These are phyloP conservation scores for Jaenimonas drosophilae DNA, from an alignment of 208 protist species.

Conservation along the genomic window DNA sequence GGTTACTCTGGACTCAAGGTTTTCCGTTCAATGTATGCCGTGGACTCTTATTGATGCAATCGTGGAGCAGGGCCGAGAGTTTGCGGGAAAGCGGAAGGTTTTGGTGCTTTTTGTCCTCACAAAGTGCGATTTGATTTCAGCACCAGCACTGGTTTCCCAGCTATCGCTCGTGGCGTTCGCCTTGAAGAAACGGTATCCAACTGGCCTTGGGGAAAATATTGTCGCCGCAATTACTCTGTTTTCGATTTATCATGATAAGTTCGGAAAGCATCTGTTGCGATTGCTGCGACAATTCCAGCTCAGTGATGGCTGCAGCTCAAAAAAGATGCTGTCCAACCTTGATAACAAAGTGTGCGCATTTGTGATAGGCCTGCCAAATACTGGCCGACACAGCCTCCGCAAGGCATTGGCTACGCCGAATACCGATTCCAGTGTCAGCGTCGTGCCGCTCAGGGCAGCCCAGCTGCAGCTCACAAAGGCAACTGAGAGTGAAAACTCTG, in stretches of 20 bases:
- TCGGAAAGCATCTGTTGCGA: conserved; percentile 37
- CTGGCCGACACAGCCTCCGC: conserved; percentile 53
- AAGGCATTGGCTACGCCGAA: conserved; percentile 31
- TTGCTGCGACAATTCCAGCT: conserved; percentile 59
- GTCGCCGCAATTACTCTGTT: conserved; percentile 42
- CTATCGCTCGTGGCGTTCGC: conserved; percentile 55
- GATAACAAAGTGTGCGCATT: conserved; percentile 63
- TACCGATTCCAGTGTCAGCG: conserved; percentile 45
- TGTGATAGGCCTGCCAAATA: conserved; percentile 78
- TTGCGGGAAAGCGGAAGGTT: conserved; percentile 47
- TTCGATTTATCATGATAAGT: conserved; percentile 52
- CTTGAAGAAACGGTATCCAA: conserved; percentile 37
- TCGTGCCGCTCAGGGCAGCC: conserved; percentile 55
- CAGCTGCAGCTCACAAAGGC: conserved; percentile 47
- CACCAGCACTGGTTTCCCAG: conserved; percentile 60
- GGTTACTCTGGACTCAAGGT: conserved; percentile 74
- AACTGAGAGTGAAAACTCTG: conserved; percentile 13
- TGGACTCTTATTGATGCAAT: conserved; percentile 78
- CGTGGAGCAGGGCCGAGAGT: conserved; percentile 32
- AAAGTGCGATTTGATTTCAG: conserved; percentile 71
- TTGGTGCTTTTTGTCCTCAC: conserved; percentile 74
- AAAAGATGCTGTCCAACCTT: conserved; percentile 58
- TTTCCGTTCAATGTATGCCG: conserved; percentile 70
- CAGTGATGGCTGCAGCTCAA: conserved; percentile 31
- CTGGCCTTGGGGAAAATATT: conserved; percentile 11